These are phyloP conservation scores for Trichoderma virens DNA, from an alignment of 495 filamentous ascomycete species.

Conservation along the genomic window DNA sequence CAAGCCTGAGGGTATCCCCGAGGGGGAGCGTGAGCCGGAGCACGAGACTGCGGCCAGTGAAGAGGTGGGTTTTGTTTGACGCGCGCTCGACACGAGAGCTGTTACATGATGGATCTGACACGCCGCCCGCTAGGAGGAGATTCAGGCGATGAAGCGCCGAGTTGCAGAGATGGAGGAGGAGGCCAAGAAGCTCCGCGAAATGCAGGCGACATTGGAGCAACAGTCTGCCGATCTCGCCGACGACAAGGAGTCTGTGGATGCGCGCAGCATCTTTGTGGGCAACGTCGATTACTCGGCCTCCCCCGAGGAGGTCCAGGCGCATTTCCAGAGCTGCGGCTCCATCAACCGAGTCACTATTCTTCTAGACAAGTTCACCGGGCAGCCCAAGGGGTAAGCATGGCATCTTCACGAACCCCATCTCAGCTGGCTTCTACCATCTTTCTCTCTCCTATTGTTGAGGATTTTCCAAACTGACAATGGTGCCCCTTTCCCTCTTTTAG, in stretches of 20 bases:
- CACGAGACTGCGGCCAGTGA: constrained; percentile 6
- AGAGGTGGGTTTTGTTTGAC: constrained; percentile 4
- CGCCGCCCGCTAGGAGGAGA: constrained; percentile 55
- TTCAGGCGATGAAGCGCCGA: constrained; percentile 93
- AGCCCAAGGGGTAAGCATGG: constrained; percentile 85
- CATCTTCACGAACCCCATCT: no score
- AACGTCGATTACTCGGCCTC: constrained; percentile 98
- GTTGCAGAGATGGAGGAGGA: constrained; percentile 99
- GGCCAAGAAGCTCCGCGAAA: constrained; percentile 91
- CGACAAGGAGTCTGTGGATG: constrained; percentile 93
- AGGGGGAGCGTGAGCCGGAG: constrained; percentile 6
- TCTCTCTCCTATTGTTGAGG: neutral
- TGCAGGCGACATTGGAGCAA: constrained; percentile 86
- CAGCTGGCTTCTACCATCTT: no score
- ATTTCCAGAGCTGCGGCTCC: constrained; percentile 94
- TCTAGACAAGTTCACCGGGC: constrained; percentile 94
- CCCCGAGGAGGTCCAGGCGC: constrained; percentile 96
- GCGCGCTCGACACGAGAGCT: neutral
- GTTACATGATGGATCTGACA: constrained; percentile 1
- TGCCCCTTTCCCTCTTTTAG: constrained; percentile 37
- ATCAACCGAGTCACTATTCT: constrained; percentile 98
- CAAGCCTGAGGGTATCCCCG: constrained; percentile 6
- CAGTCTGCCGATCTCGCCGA: constrained; percentile 75
- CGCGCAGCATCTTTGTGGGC: constrained; percentile 92
- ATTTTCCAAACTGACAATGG: neutral